Evolutionary conservation across 352 stramenopile species (phyloP), one percentile per base, ranked within the genome.

Genomic region (Phytophthora kernoviae): DNA sequence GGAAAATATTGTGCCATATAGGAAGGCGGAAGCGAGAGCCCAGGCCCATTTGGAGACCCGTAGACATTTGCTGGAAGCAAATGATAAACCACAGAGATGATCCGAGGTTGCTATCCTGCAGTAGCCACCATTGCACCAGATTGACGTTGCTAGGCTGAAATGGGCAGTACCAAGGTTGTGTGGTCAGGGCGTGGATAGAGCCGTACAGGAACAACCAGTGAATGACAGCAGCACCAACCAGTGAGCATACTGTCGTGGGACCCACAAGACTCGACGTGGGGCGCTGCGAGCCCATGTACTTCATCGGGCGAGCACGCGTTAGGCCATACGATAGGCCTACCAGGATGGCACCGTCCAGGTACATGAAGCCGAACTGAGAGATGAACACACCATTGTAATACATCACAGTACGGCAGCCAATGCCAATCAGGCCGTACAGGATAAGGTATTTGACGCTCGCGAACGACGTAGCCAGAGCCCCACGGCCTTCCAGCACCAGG

Each of bases 341-440:
- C 4, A 91, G 62, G 73, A 91, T 93, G 27, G 88, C 73, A 24
- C 87, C 88, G 66, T 94, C 84, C 18, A 87, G 59, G 55, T 82
- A 91, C 58, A 95, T 90, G 78, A 91, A 97, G 51, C 73, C 72
- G 59, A 87, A 96, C 73, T 96, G 84, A 21, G 84, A 87, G 54
- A 96, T 90, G 61, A 91, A 94, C 36, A 97, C 84, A 10, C 61
- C 63, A 59, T 95, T 91, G 68, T 89, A 93, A 65, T 93, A 93
- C 77, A 90, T 93, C 22, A 93, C 78, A 33, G 89, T 86, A 54
- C 91, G 83, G 45, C 78, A 88, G 55, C 88, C 81, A 37, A 89
- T 90, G 43, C 86, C 81, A 48, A 96, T 84, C 54, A 94, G 81
- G 34, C 87, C 89, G 62, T 96, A 96, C 68, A 96, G 86, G 58